Evolutionary conservation across 352 stramenopile genomes (phyloP).

Genomic region (Phytophthora hybrid): DNA sequence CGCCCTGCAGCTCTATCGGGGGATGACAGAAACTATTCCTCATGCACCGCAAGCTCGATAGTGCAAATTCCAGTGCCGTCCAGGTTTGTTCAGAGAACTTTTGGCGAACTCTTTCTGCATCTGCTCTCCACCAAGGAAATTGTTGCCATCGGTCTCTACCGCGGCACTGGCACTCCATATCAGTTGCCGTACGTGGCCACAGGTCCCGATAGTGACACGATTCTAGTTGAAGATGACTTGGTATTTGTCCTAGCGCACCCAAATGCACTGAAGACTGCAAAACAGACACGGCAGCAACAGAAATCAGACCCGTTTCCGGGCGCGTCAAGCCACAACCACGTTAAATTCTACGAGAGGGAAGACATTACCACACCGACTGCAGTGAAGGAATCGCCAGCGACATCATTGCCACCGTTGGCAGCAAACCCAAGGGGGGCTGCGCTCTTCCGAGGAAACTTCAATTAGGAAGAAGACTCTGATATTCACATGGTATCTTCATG

Average conservation of each 20-base stretch:
- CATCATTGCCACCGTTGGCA: conserved; percentile 16
- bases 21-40: conserved; percentile 4
- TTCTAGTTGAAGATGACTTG: conserved; percentile 58
- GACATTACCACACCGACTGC: not conserved
- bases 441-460: conserved; percentile 16
- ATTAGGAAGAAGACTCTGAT: conserved; percentile 7
- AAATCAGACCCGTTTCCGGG: not conserved
- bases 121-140: conserved; percentile 54
- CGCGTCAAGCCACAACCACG: conserved; percentile 15
- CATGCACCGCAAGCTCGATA: conserved; percentile 53
- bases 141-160: conserved; percentile 64
- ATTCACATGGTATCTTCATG: conserved; percentile 16
- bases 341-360: conserved; percentile 22
- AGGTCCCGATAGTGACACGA: conserved; percentile 52
- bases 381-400: not conserved
- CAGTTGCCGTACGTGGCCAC: conserved; percentile 65
- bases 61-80: conserved; percentile 60
- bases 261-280: conserved; percentile 26
- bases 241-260: conserved; percentile 72
- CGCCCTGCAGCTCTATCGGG: conserved; percentile 29
- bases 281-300: conserved; percentile 17
- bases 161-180: conserved; percentile 44
- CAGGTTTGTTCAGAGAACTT: conserved; percentile 52
- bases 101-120: conserved; percentile 64
- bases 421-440: conserved; percentile 9